phyloP scores from a whole-genome alignment of 306 rosid species.

The Castanea mollissima region DNA sequence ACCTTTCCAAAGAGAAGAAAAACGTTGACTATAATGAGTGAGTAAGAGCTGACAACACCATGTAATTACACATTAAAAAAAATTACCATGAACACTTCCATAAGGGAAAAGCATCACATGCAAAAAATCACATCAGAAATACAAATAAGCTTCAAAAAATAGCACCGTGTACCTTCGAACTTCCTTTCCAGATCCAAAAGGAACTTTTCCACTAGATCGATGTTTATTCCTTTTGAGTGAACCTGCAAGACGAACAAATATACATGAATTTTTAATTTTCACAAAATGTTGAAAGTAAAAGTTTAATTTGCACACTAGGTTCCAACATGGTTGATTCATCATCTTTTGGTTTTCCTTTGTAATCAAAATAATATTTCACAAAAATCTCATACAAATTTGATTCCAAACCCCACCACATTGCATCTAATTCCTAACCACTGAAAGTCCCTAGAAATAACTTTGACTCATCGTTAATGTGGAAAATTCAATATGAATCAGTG shows the following conservation, averaged over 20 bases:
- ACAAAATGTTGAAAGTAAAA: not conserved
- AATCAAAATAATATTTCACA: not conserved
- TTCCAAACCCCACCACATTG: not conserved
- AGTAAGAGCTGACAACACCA: too few relatives aligned
- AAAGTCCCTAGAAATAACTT: slow-evolving; percentile 8
- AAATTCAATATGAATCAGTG: not conserved
- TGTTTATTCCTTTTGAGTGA: slow-evolving; percentile 77
- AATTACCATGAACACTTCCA: not conserved
- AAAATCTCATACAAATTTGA: not conserved
- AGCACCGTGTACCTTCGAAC: slow-evolving; percentile 49
- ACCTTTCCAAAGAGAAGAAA: too few relatives aligned
- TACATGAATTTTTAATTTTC: not conserved
- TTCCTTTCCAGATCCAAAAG: slow-evolving; percentile 62
- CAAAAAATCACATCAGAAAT: slow-evolving; percentile 1
- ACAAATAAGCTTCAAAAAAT: slow-evolving; percentile 5
- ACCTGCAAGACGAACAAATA: slow-evolving; percentile 44
- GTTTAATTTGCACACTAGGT: not conserved
- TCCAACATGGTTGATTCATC: not conserved
- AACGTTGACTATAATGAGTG: too few relatives aligned
- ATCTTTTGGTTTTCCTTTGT: not conserved
- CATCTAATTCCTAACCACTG: not conserved
- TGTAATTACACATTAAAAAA: too few relatives aligned
- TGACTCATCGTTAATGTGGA: not conserved
- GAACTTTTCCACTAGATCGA: slow-evolving; percentile 60
- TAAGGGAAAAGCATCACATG: not conserved